A percentile compares a stretch with the other conserved stretches of the same genome.
These are phyloP conservation scores for Aspergillus sp. DNA, from an alignment of 2,329 filamentous ascomycete species.

Conservation along the genomic window DNA sequence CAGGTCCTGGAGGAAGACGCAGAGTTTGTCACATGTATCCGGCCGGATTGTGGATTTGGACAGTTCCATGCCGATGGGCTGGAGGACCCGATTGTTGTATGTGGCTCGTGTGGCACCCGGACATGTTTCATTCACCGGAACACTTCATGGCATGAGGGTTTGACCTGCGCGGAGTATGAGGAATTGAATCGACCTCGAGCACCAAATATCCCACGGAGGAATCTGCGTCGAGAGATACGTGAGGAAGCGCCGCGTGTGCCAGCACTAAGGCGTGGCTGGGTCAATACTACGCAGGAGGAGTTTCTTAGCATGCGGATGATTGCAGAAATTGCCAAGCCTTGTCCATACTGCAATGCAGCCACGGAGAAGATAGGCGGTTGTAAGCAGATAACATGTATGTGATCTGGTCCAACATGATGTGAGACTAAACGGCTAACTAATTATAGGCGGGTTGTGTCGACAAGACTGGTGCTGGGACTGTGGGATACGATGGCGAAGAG, in stretches of 20 bases:
- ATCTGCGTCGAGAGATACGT: not conserved
- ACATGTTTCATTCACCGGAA: constrained; percentile 18
- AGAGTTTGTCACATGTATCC: constrained; percentile 16
- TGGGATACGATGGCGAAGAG: constrained; percentile 10
- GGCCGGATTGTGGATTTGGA: constrained; percentile 15
- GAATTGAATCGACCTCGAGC: not conserved
- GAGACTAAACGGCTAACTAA: constrained; percentile 2
- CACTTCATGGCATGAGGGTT: constrained; percentile 16
- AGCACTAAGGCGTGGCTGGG: not conserved
- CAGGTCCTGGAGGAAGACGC: constrained; percentile 15
- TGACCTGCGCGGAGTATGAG: constrained; percentile 18
- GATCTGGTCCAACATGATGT: not conserved
- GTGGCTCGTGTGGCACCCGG: constrained; percentile 14
- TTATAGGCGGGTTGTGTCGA: constrained; percentile 14
- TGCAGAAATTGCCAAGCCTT: constrained; percentile 8
- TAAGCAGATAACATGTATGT: constrained; percentile 19
- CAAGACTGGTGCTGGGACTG: constrained; percentile 22
- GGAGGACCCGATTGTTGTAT: constrained; percentile 17
- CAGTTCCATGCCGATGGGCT: constrained; percentile 17
- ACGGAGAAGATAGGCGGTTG: constrained; percentile 14
- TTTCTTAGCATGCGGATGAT: constrained; percentile 7
- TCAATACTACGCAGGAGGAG: constrained; percentile 5
- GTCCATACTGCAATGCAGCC: constrained; percentile 12
- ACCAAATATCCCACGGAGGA: not conserved
- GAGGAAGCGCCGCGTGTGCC: not conserved